Evolutionary conservation across 495 filamentous ascomycete species (phyloP).

Genomic region (Aspergillus egyptiacus): DNA sequence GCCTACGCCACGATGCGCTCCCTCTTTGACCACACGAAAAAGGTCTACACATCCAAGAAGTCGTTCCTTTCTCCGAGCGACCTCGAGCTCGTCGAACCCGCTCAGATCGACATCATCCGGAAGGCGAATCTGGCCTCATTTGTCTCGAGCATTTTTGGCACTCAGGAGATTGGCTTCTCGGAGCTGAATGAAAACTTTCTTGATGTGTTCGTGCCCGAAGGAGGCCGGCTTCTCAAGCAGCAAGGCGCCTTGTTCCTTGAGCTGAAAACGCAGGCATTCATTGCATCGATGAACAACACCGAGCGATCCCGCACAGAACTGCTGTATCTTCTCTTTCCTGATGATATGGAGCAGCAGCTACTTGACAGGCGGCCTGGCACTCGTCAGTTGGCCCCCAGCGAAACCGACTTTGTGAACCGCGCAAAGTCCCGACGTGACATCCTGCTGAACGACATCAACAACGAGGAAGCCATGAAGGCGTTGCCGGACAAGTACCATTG

Average conservation of each 20-base stretch:
- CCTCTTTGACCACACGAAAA: constrained; percentile 75
- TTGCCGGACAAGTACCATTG: constrained; percentile 75
- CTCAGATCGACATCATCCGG: constrained; percentile 69
- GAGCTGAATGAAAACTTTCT: constrained; percentile 82
- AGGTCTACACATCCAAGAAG: constrained; percentile 63
- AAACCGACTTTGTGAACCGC: constrained; percentile 66
- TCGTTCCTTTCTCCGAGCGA: constrained; percentile 68
- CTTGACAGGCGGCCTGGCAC: constrained; percentile 59
- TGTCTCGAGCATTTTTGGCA: constrained; percentile 75
- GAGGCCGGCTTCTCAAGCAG: constrained; percentile 62
- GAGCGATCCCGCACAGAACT: constrained; percentile 60
- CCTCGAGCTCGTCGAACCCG: constrained; percentile 61
- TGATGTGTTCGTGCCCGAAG: constrained; percentile 74
- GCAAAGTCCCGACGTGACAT: constrained; percentile 59
- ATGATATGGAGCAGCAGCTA: constrained; percentile 58
- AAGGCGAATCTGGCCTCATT: constrained; percentile 86
- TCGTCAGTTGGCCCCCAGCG: constrained; percentile 59
- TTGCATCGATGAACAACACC: constrained; percentile 62
- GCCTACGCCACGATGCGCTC: constrained; percentile 75
- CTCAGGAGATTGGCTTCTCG: constrained; percentile 72
- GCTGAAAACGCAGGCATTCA: constrained; percentile 81
- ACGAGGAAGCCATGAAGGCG: constrained; percentile 53
- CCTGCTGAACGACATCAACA: constrained; percentile 56
- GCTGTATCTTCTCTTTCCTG: constrained; percentile 68
- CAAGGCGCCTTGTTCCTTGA: constrained; percentile 70